A percentile compares a stretch with the other conserved stretches of the same genome.
Evolutionary conservation across 2,329 filamentous ascomycete genomes (phyloP).

Genomic region (Diplocarpon mali): DNA sequence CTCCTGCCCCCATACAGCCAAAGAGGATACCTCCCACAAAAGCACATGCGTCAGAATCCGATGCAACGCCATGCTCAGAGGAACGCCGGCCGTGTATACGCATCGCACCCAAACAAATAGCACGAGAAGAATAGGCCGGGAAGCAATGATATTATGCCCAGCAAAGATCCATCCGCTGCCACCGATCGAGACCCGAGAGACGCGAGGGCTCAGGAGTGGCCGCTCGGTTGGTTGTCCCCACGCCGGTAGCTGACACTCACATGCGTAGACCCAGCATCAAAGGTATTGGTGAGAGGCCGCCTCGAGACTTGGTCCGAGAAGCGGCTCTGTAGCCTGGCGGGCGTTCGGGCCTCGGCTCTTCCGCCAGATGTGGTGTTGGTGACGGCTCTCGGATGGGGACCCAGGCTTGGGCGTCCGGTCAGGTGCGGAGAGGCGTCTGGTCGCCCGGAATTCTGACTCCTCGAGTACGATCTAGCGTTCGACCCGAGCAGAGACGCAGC

Average conservation of each 20-base stretch:
- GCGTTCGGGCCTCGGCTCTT: background rate
- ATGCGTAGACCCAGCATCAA: background rate
- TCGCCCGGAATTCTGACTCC: background rate
- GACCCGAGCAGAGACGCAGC: too few relatives aligned
- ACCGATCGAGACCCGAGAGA: background rate
- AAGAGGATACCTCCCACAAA: background rate
- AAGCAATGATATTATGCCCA: too few relatives aligned
- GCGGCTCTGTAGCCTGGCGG: background rate
- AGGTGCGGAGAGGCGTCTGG: too few relatives aligned
- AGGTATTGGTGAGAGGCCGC: background rate
- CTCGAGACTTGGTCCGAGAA: constrained; percentile 1
- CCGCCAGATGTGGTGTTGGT: background rate
- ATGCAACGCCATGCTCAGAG: constrained; percentile 6
- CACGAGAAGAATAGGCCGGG: background rate
- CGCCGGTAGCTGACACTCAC: background rate
- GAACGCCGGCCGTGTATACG: constrained; percentile 2
- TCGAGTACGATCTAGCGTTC: too few relatives aligned
- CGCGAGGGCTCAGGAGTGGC: background rate
- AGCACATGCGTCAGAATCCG: background rate
- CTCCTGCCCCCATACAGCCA: background rate
- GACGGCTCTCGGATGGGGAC: background rate
- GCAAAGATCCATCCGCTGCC: too few relatives aligned
- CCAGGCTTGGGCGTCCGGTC: too few relatives aligned
- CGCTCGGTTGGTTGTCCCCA: background rate
- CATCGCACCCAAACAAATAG: background rate